phyloP scores from a whole-genome alignment of 2,329 filamentous ascomycete genomes.

The Diaporthe sp. region DNA sequence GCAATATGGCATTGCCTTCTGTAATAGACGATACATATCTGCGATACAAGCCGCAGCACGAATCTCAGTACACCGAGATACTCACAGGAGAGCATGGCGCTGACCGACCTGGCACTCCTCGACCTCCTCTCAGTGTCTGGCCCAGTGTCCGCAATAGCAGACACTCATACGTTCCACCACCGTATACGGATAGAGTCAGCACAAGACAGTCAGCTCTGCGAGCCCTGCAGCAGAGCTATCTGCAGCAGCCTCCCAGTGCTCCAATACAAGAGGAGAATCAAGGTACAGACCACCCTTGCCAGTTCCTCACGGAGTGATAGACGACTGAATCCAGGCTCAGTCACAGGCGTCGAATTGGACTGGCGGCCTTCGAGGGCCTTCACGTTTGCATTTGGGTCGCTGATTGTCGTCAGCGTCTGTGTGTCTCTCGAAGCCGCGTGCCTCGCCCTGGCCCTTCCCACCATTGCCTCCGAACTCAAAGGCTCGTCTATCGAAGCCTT shows the following conservation, averaged over 20 bases:
- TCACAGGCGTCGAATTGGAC: background rate
- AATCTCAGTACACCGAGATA: constrained; percentile 8
- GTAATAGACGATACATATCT: background rate
- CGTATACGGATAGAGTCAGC: background rate
- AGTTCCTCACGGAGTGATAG: background rate
- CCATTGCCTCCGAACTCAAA: background rate
- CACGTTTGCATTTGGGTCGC: constrained; percentile 3
- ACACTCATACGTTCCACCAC: constrained; percentile 11
- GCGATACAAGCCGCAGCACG: constrained; percentile 7
- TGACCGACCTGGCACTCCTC: background rate
- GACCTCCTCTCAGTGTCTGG: background rate
- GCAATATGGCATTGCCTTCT: constrained; percentile 6
- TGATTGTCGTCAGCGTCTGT: constrained; percentile 9
- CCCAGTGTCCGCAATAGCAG: background rate
- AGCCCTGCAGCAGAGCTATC: background rate
- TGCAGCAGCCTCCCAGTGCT: background rate
- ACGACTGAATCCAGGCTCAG: background rate
- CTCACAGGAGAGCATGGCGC: background rate
- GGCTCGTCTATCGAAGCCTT: background rate
- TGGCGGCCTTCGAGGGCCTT: constrained; percentile 11
- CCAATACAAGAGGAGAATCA: background rate
- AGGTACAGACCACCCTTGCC: background rate
- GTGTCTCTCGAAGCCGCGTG: constrained; percentile 12
- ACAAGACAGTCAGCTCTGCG: background rate
- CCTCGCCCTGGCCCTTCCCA: constrained; percentile 8